Evolutionary conservation across 768 basidiomycete genomes (phyloP), one percentile per base, ranked within the genome.

Genomic region (Russula emetica): DNA sequence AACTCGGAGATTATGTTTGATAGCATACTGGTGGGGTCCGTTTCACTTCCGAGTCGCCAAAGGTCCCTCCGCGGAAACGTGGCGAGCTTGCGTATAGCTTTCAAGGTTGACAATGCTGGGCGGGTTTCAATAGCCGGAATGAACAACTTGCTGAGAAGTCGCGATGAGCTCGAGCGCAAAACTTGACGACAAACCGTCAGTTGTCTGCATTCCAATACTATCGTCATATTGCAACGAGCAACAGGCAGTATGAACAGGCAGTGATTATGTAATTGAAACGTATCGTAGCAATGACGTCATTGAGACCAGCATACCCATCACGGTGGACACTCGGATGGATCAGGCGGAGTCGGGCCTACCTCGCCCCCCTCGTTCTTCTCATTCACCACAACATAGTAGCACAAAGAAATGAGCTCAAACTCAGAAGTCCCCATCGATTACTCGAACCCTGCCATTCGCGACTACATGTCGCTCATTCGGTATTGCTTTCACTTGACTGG

Each of bases 381-480:
- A 34, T 18, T 42, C 18, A 52, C 36, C 13, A 40, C 58, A 34
- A 36, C 45, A 16, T 14, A 24, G 10, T 40, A 14, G 38, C 16
- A 40, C 38, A 40, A 40, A 40, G 32, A 18, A 62, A 86, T 87
- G 85, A 82, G 82, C 34, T 34, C 62, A 34, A 82, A 82, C 36
- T 30, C 58, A 36, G 69, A 76, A 1, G 74, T 87, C 0, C 85
- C 85, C 0, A 62, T 87, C 16, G 86, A 88, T 73, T 76, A 79
- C 38, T 77, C 77, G 3, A 80, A 85, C 67, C 86, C 88, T 0
- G 82, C 80, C 2, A 80, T 90, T 11, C 78, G 78, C 44, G 84
- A 90, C 2, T 88, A 85, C 71, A 77, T 90, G 45, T 74, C 85
- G 2, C 85, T 91, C 11, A 77, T 87, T 9, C 76, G 89, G 78